Base-by-base conservation (phyloP, 306 rosid genomes). In the Lathyrus aphaca region DNA sequence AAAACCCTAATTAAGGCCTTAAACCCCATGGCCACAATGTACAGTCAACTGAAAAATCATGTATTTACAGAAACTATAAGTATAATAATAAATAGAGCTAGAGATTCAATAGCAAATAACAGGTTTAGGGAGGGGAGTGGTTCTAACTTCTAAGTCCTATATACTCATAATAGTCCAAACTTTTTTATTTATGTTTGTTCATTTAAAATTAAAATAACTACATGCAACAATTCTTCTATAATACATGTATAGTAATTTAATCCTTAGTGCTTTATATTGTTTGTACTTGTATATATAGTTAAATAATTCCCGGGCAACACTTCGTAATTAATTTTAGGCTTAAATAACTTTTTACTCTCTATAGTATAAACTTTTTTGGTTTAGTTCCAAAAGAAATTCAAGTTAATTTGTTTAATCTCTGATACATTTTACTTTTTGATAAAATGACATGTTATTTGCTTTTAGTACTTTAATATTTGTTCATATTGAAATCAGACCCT, bases 101-200 rank as follows among this genome's bases (percentile, higher is more conserved):
- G 63, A 29, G 63, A 57, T 29, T 16, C 61, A 11, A 6, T 27
- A 55, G 15, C 61, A 35, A 55, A 49, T 49, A 49, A 50, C 56
- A 50, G 56, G 21, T 8, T 18, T 10, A 18, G 56, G 56, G 25
- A 11, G 48, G 15, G 48, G 50, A 7, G 2, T 7, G 2, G 39
- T 35, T 35, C 39, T 35, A 35, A 35, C 39, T 35, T 35, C 39
- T 6, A 35, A 35, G 39, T 35, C 18, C 53, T 46, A 46, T 15
- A 46, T 46, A 19, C 3, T 46, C 53, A 46, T 8, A 15, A 46
- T 15, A 21, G 53, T 46, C 53, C 17, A 46, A 46, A 46, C 8
- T 46, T 46, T 16, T 45, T 10, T 32, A 6, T 32, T 1, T 32
- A 32, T 6, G 38, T 32, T 32, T 32, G 38, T 32, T 32, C 38